Evolutionary conservation across 257 asterid genomes (phyloP).

Genomic region (Solanum okadae): DNA sequence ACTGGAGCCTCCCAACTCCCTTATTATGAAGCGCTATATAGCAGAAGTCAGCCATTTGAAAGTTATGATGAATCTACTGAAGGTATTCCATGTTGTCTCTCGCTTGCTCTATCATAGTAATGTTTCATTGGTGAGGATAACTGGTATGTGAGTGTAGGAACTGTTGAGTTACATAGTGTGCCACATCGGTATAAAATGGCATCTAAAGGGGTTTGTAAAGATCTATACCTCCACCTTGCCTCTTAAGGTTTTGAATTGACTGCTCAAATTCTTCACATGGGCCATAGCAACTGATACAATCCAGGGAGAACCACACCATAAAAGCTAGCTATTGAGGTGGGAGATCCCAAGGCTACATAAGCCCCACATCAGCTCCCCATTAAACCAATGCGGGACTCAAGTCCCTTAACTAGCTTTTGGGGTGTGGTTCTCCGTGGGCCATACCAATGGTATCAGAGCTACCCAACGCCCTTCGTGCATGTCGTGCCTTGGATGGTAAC

Average conservation of each 20-base stretch:
- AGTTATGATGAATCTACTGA: slow-evolving; percentile 85
- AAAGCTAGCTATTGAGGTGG: not conserved
- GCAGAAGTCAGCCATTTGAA: slow-evolving; percentile 79
- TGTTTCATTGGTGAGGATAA: not conserved
- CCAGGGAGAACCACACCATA: not conserved
- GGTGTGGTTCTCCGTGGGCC: not conserved
- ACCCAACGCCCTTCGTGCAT: not conserved
- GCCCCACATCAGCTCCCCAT: not conserved
- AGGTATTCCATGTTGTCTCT: slow-evolving; percentile 39
- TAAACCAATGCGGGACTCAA: not conserved
- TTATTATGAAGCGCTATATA: slow-evolving; percentile 82
- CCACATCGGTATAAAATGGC: not conserved
- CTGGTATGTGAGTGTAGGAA: not conserved
- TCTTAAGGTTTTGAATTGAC: not conserved
- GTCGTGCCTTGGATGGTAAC: not conserved
- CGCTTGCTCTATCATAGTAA: slow-evolving; percentile 4
- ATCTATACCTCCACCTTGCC: not conserved
- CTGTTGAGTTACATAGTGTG: not conserved
- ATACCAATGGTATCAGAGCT: not conserved
- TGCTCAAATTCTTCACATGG: not conserved
- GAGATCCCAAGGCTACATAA: not conserved
- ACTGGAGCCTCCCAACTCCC: slow-evolving; percentile 85
- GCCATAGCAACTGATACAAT: not conserved
- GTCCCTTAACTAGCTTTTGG: not conserved
- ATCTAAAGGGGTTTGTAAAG: not conserved